Conservation (phyloP, 2,329 filamentous ascomycete genomes). For the Helminthosporium solani region DNA sequence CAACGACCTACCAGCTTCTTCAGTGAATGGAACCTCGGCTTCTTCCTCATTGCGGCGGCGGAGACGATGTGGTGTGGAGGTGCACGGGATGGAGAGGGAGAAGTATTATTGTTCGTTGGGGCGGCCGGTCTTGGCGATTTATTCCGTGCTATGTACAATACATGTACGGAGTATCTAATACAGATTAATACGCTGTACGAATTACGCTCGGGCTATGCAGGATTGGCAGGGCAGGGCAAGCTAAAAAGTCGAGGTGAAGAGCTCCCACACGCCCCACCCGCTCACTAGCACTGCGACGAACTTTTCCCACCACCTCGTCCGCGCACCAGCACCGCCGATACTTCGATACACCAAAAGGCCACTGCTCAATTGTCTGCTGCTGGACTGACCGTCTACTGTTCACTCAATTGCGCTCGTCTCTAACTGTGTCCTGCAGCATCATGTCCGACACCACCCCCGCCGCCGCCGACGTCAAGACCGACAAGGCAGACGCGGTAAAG, state of each 20-base stretch:
- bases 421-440: background rate
- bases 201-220: too few species aligned
- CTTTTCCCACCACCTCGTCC: slow-evolving; percentile 5
- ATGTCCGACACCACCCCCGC: slow-evolving; percentile 26
- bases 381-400: too few species aligned
- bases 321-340: too few species aligned
- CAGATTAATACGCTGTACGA: too few species aligned
- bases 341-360: too few species aligned
- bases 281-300: slow-evolving; percentile 9
- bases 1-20: slow-evolving; percentile 61
- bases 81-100: slow-evolving; percentile 4
- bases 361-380: background rate
- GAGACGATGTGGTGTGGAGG: too few species aligned
- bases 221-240: background rate
- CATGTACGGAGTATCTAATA: too few species aligned
- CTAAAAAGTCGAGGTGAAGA: slow-evolving; percentile 7
- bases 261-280: slow-evolving; percentile 9
- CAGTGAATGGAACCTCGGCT: slow-evolving; percentile 64
- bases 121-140: background rate
- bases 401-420: background rate
- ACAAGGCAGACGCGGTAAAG: slow-evolving; percentile 6
- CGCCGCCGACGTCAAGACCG: slow-evolving; percentile 17
- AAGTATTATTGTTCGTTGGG: too few species aligned
- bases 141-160: too few species aligned
- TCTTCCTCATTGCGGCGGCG: slow-evolving; percentile 47